These are phyloP conservation scores for Crithidia expoeki DNA, from an alignment of 208 protist genomes.

Conservation along the genomic window DNA sequence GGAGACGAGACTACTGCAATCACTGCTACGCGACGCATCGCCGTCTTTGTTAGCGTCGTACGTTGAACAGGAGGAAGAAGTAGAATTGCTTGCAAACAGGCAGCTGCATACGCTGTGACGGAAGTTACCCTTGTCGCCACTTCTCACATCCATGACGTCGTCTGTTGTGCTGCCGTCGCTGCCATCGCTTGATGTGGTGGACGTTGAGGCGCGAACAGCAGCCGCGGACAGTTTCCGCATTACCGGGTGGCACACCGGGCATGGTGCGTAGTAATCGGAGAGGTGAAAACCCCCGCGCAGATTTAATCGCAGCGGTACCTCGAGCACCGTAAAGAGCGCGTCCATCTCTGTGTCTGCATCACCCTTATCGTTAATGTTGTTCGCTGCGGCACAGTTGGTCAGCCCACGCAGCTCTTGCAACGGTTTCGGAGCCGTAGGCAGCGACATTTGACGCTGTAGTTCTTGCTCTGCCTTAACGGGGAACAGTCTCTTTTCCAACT, in stretches of 20 bases:
- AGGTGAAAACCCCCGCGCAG: conserved; percentile 38
- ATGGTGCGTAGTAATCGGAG: conserved; percentile 36
- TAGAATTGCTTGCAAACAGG: background rate
- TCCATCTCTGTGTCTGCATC: background rate
- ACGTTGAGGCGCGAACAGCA: background rate
- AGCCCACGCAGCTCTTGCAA: background rate
- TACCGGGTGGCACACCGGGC: conserved; percentile 37
- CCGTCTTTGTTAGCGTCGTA: background rate
- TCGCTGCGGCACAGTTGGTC: background rate
- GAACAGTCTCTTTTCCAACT: conserved; percentile 33
- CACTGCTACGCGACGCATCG: background rate
- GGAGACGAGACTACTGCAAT: background rate
- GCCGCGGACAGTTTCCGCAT: conserved; percentile 14
- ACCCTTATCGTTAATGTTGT: background rate
- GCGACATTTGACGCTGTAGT: background rate
- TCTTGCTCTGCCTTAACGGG: conserved; percentile 12
- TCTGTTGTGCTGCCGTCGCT: background rate
- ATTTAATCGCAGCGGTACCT: conserved; percentile 24
- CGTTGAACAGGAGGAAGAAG: background rate
- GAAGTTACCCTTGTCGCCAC: background rate
- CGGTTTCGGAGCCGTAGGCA: background rate
- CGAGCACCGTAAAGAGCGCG: conserved; percentile 27
- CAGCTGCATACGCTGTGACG: conserved; percentile 12
- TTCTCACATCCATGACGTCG: background rate
- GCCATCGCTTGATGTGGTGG: background rate